phyloP scores from a whole-genome alignment of 306 rosid species.

The Psophocarpus tetragonolobus region DNA sequence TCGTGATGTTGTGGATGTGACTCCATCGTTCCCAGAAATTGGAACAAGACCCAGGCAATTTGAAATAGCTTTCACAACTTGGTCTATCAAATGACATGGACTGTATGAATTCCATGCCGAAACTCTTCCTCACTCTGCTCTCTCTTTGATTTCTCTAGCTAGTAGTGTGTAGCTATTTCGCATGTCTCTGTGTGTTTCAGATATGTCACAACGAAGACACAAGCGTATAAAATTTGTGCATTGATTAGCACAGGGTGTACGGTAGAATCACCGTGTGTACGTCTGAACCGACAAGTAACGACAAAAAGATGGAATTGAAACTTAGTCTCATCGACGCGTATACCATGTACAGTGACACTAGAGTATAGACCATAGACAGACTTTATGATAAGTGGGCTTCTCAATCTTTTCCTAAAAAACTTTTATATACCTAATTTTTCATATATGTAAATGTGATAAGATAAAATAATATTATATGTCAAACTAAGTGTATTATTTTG shows the following conservation, averaged over 20 bases:
- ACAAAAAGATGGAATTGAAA: neutral
- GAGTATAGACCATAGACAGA: no score
- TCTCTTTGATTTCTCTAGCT: neutral
- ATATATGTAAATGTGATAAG: neutral
- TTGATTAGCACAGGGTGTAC: neutral
- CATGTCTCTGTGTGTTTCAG: neutral
- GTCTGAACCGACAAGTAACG: neutral
- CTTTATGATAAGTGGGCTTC: neutral
- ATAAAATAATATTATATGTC: no score
- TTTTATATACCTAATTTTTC: neutral
- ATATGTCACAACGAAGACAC: neutral
- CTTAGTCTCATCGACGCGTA: neutral
- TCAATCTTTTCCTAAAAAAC: neutral
- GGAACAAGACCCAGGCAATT: slow-evolving; percentile 45
- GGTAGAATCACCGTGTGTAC: neutral
- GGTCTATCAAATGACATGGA: slow-evolving; percentile 46
- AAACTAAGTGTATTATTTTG: no score
- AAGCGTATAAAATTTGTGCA: neutral
- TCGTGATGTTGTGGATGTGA: slow-evolving; percentile 23
- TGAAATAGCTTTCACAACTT: slow-evolving; percentile 39
- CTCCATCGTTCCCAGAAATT: slow-evolving; percentile 4
- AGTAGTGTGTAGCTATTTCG: neutral
- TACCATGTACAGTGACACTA: neutral
- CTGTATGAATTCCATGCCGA: slow-evolving; percentile 19
- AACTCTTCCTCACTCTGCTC: slow-evolving; percentile 24